Evolutionary conservation across 805 yeast species (phyloP).

Genomic region (Monosporozyma solicola): DNA sequence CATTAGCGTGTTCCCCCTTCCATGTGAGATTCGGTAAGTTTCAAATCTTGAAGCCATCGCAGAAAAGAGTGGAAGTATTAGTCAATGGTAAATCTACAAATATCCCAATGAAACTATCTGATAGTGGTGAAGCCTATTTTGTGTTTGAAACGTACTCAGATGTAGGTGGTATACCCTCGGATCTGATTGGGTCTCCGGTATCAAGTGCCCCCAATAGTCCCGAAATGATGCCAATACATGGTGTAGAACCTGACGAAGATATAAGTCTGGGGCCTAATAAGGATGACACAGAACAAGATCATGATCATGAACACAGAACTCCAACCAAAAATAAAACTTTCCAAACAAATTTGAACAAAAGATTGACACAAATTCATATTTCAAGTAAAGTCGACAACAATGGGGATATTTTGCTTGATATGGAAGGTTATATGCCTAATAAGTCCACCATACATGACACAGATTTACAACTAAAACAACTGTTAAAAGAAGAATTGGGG

Average conservation of each 20-base stretch:
- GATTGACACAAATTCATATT: constrained; percentile 61
- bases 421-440: constrained; percentile 92
- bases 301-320: constrained; percentile 2
- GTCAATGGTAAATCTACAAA: constrained; percentile 77
- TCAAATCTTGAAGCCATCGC: constrained; percentile 85
- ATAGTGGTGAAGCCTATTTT: constrained; percentile 96
- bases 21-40: constrained; percentile 95
- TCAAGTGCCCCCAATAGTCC: constrained; percentile 63
- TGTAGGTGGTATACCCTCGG: constrained; percentile 54
- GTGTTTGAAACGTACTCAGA: constrained; percentile 77
- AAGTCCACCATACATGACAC: constrained; percentile 67
- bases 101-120: constrained; percentile 92
- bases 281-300: constrained; percentile 18
- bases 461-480: constrained; percentile 63
- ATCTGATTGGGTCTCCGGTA: constrained; percentile 81
- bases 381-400: constrained; percentile 82
- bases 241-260: background rate
- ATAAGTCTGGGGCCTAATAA: background rate
- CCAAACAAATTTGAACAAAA: constrained; percentile 45
- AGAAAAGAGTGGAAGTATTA: constrained; percentile 81
- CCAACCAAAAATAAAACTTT: constrained; percentile 10
- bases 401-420: constrained; percentile 85
- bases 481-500: constrained; percentile 70
- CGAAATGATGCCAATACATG: constrained; percentile 18
- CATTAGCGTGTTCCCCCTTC: constrained; percentile 86